Conservation (phyloP, 2,329 filamentous ascomycete genomes). For the Cladobotryum mycophilum region DNA sequence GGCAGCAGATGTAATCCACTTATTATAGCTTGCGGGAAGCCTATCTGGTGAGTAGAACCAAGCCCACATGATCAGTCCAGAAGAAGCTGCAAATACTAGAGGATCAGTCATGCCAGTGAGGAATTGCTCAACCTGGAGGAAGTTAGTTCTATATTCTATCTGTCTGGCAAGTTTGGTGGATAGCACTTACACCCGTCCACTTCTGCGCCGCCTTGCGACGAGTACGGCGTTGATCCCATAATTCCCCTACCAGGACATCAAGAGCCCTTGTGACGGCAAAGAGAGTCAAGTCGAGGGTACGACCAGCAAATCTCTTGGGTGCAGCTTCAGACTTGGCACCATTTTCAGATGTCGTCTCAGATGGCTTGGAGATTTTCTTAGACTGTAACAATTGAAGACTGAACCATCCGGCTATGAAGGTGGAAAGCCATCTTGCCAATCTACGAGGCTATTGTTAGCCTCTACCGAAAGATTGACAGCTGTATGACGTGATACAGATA, state of each 20-base stretch:
- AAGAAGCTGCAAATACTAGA: conserved; percentile 63
- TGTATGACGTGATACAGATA: neutral
- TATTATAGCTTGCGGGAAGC: conserved; percentile 67
- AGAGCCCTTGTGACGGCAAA: conserved; percentile 67
- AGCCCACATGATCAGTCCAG: conserved; percentile 77
- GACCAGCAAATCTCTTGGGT: conserved; percentile 48
- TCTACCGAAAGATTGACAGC: conserved; percentile 2
- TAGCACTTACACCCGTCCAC: conserved; percentile 40
- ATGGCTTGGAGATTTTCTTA: conserved; percentile 39
- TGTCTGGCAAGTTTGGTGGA: neutral
- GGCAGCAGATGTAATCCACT: conserved; percentile 75
- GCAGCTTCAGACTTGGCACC: conserved; percentile 19
- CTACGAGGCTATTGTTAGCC: conserved; percentile 26
- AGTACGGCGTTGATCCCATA: conserved; percentile 51
- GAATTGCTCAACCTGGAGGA: conserved; percentile 25
- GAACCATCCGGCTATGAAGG: conserved; percentile 53
- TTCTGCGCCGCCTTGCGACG: conserved; percentile 38
- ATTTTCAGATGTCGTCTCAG: conserved; percentile 31
- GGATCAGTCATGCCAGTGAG: conserved; percentile 50
- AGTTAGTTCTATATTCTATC: neutral
- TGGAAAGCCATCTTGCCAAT: conserved; percentile 50
- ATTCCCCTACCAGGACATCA: conserved; percentile 61
- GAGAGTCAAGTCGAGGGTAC: conserved; percentile 76
- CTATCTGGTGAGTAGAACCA: conserved; percentile 73
- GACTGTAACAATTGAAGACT: conserved; percentile 53